phyloP scores from a whole-genome alignment of 805 yeast genomes.

The Candida cerambycidarum region DNA sequence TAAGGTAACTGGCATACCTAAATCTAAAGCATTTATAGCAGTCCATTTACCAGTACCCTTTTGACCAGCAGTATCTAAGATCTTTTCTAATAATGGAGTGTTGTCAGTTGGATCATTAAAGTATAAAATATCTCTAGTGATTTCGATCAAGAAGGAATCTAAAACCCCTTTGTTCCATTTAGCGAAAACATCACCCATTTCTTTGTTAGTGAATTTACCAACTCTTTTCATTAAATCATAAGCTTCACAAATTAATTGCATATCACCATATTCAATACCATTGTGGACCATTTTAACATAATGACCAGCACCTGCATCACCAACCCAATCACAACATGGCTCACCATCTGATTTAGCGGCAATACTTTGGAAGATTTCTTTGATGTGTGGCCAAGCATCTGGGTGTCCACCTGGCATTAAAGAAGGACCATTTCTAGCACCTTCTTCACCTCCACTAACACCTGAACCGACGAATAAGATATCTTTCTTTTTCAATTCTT shows the following conservation, averaged over 20 bases:
- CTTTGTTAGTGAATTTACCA: slow-evolving; percentile 86
- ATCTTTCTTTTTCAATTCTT: slow-evolving; percentile 82
- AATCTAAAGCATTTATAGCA: slow-evolving; percentile 94
- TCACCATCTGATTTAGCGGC: slow-evolving; percentile 97
- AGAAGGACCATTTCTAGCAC: slow-evolving; percentile 99
- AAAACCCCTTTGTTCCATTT: slow-evolving; percentile 97
- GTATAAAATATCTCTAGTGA: slow-evolving; percentile 91
- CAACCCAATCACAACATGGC: slow-evolving; percentile 99
- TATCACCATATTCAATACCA: slow-evolving; percentile 99
- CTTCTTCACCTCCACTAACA: slow-evolving; percentile 99
- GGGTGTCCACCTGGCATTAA: slow-evolving; percentile 99
- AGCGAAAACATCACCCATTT: slow-evolving; percentile 88
- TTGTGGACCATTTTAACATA: slow-evolving; percentile 99
- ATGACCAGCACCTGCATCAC: slow-evolving; percentile 98
- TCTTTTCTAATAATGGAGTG: slow-evolving; percentile 92
- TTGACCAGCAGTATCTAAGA: slow-evolving; percentile 96
- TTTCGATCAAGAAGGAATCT: slow-evolving; percentile 95
- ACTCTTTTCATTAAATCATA: slow-evolving; percentile 94
- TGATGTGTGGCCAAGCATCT: slow-evolving; percentile 98
- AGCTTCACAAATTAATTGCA: slow-evolving; percentile 98
- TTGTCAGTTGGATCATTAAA: slow-evolving; percentile 85
- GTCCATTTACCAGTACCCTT: slow-evolving; percentile 99
- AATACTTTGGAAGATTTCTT: slow-evolving; percentile 93
- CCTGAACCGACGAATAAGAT: slow-evolving; percentile 96
- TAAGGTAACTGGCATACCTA: slow-evolving; percentile 97